Evolutionary conservation across 2,329 filamentous ascomycete species (phyloP).

Genomic region (Botrytis medusae): DNA sequence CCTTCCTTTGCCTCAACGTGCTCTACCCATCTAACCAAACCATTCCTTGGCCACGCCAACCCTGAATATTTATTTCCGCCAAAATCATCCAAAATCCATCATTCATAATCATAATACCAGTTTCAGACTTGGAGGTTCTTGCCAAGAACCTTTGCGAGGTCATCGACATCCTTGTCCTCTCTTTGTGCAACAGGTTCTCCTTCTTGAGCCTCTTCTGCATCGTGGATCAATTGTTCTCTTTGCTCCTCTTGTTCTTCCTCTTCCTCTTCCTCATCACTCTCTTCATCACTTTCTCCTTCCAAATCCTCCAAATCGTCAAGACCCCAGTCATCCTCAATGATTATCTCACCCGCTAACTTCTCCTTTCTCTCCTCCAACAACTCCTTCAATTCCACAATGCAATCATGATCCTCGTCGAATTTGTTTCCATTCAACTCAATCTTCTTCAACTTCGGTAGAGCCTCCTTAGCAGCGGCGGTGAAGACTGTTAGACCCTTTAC

Average conservation of each 20-base stretch:
- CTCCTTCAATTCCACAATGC: constrained; percentile 65
- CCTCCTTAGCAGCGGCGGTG: constrained; percentile 63
- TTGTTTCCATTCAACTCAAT: constrained; percentile 97
- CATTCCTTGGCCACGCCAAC: constrained; percentile 1
- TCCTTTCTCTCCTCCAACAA: constrained; percentile 78
- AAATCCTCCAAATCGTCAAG: constrained; percentile 85
- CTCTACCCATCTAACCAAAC: not conserved
- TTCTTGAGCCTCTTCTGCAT: constrained; percentile 70
- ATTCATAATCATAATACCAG: not conserved
- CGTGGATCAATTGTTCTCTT: constrained; percentile 67
- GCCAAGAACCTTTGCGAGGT: constrained; percentile 67
- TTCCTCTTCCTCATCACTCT: constrained; percentile 65
- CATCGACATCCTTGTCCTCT: constrained; percentile 78
- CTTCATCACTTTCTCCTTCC: constrained; percentile 67
- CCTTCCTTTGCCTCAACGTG: not conserved
- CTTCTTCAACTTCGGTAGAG: constrained; percentile 74
- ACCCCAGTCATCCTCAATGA: constrained; percentile 80
- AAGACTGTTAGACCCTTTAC: constrained; percentile 71
- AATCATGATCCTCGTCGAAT: constrained; percentile 80
- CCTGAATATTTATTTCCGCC: not conserved
- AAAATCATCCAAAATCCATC: constrained; percentile 20
- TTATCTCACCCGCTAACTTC: constrained; percentile 60
- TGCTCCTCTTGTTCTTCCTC: constrained; percentile 59
- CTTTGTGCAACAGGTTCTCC: constrained; percentile 65
- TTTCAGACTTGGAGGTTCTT: constrained; percentile 22